Conservation (phyloP, 495 filamentous ascomycete genomes). For the Jackrogersella multiformis region DNA sequence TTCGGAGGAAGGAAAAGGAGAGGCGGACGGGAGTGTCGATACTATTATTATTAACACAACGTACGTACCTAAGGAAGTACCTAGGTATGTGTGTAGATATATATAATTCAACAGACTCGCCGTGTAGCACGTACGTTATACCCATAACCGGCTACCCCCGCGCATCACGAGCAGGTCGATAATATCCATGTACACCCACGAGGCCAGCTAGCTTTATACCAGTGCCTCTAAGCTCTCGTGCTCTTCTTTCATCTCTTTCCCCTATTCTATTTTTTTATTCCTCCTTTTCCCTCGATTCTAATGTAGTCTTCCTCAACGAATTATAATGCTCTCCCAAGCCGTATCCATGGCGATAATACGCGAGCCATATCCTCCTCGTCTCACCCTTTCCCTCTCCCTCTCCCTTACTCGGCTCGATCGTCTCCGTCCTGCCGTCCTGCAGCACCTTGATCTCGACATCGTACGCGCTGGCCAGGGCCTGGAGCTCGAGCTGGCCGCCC, state of each 20-base stretch:
- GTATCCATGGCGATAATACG: conserved; percentile 92
- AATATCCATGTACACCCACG: background rate
- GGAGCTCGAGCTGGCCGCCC: conserved; percentile 91
- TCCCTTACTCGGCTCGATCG: conserved; percentile 65
- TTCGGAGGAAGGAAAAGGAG: no score
- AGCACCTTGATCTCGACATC: conserved; percentile 84
- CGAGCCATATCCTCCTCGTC: conserved; percentile 76
- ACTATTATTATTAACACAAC: no score
- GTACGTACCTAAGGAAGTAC: background rate
- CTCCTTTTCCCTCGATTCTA: conserved; percentile 11
- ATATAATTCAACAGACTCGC: background rate
- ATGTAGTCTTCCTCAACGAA: conserved; percentile 68
- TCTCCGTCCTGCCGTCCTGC: conserved; percentile 83
- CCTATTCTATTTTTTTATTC: background rate
- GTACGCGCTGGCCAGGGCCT: conserved; percentile 85
- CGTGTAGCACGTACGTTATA: background rate
- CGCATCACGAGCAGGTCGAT: no score
- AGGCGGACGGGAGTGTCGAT: no score
- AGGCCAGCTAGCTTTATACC: background rate
- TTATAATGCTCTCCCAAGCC: conserved; percentile 98
- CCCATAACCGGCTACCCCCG: background rate
- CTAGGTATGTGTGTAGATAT: background rate
- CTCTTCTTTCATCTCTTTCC: background rate
- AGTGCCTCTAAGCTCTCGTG: background rate
- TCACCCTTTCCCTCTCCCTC: conserved; percentile 33